phyloP scores from a whole-genome alignment of 116 monocot genomes.

The Cymodocea nodosa region DNA sequence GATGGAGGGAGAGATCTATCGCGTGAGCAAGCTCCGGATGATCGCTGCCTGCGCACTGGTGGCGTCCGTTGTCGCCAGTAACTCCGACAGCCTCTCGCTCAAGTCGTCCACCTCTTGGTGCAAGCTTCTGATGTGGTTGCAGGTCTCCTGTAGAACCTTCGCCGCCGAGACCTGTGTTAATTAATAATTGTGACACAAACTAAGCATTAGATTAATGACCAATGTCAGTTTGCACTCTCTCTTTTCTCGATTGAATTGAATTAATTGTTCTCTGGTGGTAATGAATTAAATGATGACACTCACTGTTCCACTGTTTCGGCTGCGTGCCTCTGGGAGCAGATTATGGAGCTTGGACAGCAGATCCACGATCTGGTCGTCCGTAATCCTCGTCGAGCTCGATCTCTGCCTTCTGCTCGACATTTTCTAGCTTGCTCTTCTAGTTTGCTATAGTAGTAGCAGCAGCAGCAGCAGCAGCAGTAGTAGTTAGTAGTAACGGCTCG shows the following conservation, averaged over 20 bases:
- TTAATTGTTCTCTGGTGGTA: too few species aligned
- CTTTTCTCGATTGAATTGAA: too few species aligned
- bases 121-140: constrained; percentile 84
- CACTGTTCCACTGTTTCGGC: not conserved
- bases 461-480: too few species aligned
- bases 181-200: too few species aligned
- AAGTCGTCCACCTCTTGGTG: constrained; percentile 79
- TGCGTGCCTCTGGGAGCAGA: constrained; percentile 37
- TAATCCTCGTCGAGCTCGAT: constrained; percentile 42
- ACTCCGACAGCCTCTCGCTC: constrained; percentile 70
- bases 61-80: constrained; percentile 49
- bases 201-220: too few species aligned
- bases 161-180: constrained; percentile 44
- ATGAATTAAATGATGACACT: not conserved
- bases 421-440: not conserved
- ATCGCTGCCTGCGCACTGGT: constrained; percentile 75
- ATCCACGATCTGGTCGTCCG: constrained; percentile 71
- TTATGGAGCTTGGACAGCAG: constrained; percentile 71
- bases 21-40: constrained; percentile 43
- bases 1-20: not conserved
- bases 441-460: too few species aligned
- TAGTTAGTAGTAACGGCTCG: too few species aligned
- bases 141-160: constrained; percentile 83
- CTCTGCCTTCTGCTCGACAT: constrained; percentile 59
- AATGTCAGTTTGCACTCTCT: too few species aligned